Percentiles rank a stretch among this genome's conserved stretches.
phyloP scores from a whole-genome alignment of 805 yeast species.

The Suhomyces tanzawaensis region DNA sequence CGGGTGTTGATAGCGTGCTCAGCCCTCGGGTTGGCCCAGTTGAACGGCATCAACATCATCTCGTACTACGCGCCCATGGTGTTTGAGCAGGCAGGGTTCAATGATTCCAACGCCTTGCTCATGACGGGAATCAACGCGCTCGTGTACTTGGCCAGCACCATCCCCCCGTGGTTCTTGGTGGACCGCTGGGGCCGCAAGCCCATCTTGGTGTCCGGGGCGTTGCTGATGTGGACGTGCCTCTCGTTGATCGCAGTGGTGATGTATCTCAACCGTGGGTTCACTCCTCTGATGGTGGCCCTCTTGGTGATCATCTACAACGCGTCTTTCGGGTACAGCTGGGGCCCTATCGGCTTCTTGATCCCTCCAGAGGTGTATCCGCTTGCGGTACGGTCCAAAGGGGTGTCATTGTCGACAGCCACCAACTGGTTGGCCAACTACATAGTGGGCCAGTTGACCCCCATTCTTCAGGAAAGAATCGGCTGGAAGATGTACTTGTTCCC shows the following conservation, averaged over 20 bases:
- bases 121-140: slow-evolving; percentile 45
- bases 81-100: slow-evolving; percentile 47
- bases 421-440: slow-evolving; percentile 46
- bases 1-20: slow-evolving; percentile 41
- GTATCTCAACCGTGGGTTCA: slow-evolving; percentile 28
- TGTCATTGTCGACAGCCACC: slow-evolving; percentile 43
- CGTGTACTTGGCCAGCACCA: slow-evolving; percentile 38
- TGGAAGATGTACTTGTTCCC: slow-evolving; percentile 45
- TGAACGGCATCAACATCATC: slow-evolving; percentile 56
- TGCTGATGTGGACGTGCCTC: slow-evolving; percentile 38
- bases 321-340: slow-evolving; percentile 46
- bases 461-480: slow-evolving; percentile 36
- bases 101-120: slow-evolving; percentile 38
- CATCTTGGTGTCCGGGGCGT: slow-evolving; percentile 40
- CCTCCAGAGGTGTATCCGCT: slow-evolving; percentile 46
- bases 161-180: slow-evolving; percentile 46
- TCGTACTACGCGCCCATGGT: slow-evolving; percentile 59
- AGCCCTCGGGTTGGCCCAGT: slow-evolving; percentile 45
- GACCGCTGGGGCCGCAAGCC: slow-evolving; percentile 48
- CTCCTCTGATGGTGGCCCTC: slow-evolving; percentile 39
- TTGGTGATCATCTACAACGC: slow-evolving; percentile 44
- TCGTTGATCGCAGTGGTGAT: slow-evolving; percentile 32
- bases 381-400: slow-evolving; percentile 43
- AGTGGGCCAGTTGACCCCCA: slow-evolving; percentile 46
- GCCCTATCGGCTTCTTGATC: slow-evolving; percentile 43